Evolutionary conservation across 1,284 basidiomycete genomes (phyloP).

Genomic region (Boletus sp.): DNA sequence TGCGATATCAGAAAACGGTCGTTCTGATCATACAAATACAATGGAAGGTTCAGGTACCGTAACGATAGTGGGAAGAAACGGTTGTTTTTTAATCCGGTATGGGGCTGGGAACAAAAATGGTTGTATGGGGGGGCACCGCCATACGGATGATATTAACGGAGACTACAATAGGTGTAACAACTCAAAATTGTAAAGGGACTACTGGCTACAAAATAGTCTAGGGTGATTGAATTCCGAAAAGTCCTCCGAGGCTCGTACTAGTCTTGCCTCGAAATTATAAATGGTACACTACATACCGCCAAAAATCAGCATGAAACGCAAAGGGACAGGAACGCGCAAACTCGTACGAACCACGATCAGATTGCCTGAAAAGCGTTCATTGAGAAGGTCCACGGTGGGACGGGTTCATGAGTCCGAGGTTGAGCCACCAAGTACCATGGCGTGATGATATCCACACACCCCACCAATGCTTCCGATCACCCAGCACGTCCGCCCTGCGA

Average conservation of each 20-base stretch:
- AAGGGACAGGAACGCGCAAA: too few relatives aligned
- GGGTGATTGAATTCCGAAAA: neutral
- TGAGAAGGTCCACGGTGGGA: constrained; percentile 10
- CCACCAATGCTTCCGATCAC: constrained; percentile 34
- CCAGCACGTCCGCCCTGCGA: constrained; percentile 39
- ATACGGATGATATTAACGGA: neutral
- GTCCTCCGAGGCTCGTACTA: neutral
- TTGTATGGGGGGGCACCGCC: neutral
- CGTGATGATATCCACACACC: constrained; percentile 35
- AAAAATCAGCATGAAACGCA: neutral
- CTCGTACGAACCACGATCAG: neutral
- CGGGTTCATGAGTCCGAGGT: constrained; percentile 31
- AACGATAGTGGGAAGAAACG: neutral
- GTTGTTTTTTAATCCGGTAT: neutral
- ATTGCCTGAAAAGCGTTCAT: neutral
- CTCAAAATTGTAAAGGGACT: neutral
- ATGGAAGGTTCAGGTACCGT: too few relatives aligned
- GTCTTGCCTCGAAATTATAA: neutral
- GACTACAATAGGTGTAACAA: neutral
- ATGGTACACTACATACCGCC: neutral
- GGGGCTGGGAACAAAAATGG: neutral
- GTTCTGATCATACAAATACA: too few relatives aligned
- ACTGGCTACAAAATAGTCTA: constrained; percentile 18
- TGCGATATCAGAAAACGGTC: too few relatives aligned
- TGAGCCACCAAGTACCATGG: constrained; percentile 32